A percentile compares a stretch with the other conserved stretches of the same genome.
These are phyloP conservation scores for Phytophthora hibernalis DNA, from an alignment of 352 stramenopile genomes.

Conservation along the genomic window DNA sequence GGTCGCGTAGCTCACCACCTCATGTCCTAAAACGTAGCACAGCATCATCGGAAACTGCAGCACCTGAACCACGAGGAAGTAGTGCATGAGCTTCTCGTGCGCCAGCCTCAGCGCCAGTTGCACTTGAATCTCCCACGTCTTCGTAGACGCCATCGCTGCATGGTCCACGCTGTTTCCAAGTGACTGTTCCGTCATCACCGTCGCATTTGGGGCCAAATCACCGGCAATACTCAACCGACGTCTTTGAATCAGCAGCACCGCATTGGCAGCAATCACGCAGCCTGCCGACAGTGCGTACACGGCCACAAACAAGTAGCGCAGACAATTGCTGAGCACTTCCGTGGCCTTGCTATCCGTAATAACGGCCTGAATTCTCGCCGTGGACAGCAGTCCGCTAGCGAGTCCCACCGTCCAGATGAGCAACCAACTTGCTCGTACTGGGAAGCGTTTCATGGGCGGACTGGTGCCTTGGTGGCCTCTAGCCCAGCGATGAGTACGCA, in stretches of 20 bases:
- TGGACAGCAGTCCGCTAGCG: constrained; percentile 47
- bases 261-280: constrained; percentile 40
- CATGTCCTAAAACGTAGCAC: constrained; percentile 38
- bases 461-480: constrained; percentile 14
- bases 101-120: constrained; percentile 34
- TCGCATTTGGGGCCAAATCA: constrained; percentile 20
- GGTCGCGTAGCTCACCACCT: constrained; percentile 36
- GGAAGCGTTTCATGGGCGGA: constrained; percentile 40
- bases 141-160: constrained; percentile 29
- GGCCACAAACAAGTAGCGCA: constrained; percentile 41
- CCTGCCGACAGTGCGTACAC: constrained; percentile 44
- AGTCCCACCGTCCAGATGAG: constrained; percentile 55
- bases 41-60: constrained; percentile 63
- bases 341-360: constrained; percentile 30
- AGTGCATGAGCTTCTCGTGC: constrained; percentile 59
- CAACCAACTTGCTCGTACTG: constrained; percentile 56
- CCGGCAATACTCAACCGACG: constrained; percentile 11
- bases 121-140: constrained; percentile 39
- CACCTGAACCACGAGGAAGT: constrained; percentile 51
- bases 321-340: constrained; percentile 13
- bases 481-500: constrained; percentile 35
- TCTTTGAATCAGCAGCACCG: constrained; percentile 41
- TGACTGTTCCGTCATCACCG: constrained; percentile 24
- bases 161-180: constrained; percentile 24
- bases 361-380: constrained; percentile 36